Evolutionary conservation across 306 rosid genomes (phyloP).

Genomic region (Aeschynomene evenia): DNA sequence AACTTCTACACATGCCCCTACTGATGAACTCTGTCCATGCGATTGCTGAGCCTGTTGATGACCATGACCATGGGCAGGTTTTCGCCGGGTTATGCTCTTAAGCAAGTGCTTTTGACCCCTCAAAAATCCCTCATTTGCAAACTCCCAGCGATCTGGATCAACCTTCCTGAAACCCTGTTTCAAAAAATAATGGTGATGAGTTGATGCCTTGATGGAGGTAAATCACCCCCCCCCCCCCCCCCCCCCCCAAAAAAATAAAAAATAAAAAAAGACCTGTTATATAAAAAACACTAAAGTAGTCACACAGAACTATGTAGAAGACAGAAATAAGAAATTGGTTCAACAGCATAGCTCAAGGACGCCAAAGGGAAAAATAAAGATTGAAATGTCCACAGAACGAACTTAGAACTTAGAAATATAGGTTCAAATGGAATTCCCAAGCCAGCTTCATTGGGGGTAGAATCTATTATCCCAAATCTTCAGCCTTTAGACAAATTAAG

Average conservation of each 20-base stretch:
- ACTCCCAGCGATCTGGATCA: constrained; percentile 99
- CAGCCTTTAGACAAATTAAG: neutral
- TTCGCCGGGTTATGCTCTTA: constrained; percentile 73
- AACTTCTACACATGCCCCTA: constrained; percentile 94
- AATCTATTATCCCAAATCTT: neutral
- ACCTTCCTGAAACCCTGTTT: constrained; percentile 94
- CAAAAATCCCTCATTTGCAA: constrained; percentile 94
- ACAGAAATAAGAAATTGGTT: neutral
- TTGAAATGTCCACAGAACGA: neutral
- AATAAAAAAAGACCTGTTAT: neutral
- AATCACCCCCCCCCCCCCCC: no score
- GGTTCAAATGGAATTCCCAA: neutral
- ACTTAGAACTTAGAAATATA: no score
- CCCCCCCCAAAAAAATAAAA: constrained; percentile 1
- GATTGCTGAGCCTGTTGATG: constrained; percentile 68
- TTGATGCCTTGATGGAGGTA: no score
- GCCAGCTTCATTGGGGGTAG: neutral
- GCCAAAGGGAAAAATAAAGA: neutral
- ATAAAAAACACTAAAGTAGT: neutral
- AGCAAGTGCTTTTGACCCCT: constrained; percentile 95
- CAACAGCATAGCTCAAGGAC: neutral
- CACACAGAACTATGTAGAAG: constrained; percentile 6
- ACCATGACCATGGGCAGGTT: constrained; percentile 84
- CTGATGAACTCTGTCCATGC: constrained; percentile 74
- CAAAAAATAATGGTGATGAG: neutral